A percentile compares a stretch with the other conserved stretches of the same genome.
These are phyloP conservation scores for Trametes sanguinea DNA, from an alignment of 768 basidiomycete species.

Conservation along the genomic window DNA sequence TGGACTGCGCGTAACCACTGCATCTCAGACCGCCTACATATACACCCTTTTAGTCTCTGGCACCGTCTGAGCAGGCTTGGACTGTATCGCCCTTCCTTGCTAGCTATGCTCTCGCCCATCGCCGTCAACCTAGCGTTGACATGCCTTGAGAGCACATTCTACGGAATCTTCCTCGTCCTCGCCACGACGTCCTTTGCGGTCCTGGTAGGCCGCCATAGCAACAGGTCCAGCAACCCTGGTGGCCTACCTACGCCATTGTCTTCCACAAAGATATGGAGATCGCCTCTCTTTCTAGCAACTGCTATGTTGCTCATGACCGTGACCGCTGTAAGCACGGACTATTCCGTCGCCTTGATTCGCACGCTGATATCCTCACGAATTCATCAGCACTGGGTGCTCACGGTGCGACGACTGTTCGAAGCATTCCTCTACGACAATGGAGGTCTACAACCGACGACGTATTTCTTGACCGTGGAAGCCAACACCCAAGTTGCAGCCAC, in stretches of 20 bases:
- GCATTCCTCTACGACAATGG: conserved; percentile 4
- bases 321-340: background rate
- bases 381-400: conserved; percentile 11
- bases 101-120: conserved; percentile 5
- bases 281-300: background rate
- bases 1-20: no score
- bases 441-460: background rate
- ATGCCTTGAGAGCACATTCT: conserved; percentile 6
- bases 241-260: background rate
- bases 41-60: no score
- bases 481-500: conserved; percentile 4
- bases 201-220: conserved; percentile 6
- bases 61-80: no score
- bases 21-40: no score
- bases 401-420: conserved; percentile 12
- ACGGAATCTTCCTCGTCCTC: conserved; percentile 10
- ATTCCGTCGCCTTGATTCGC: background rate
- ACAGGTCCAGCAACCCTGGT: background rate
- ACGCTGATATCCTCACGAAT: background rate
- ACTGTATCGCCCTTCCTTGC: no score
- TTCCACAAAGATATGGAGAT: no score
- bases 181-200: background rate
- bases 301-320: conserved; percentile 2
- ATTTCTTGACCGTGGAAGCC: conserved; percentile 4
- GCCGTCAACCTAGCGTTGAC: conserved; percentile 11